Base-by-base conservation (phyloP, 2,329 filamentous ascomycete genomes). In the Magnaporthiopsis poae region DNA sequence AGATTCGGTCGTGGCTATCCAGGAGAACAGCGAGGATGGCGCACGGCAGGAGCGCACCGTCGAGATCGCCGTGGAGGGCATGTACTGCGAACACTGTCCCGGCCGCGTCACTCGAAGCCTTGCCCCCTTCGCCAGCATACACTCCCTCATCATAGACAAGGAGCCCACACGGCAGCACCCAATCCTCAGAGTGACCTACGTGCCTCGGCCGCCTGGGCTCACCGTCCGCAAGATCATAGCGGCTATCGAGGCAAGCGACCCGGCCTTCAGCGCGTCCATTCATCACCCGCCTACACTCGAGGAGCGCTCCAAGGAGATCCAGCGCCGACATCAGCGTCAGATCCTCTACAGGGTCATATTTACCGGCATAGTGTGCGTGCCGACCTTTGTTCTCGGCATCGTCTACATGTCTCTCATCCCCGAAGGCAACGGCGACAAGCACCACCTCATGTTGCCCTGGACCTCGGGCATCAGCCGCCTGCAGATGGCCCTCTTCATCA, bases 331-430 rank as follows among this genome's bases (percentile, higher is more conserved):
- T 72, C 86, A 89, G 71, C 83, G 80, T 31, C 83, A 88, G 39
- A 84, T 96, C 18, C 76, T 93, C 0, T 80, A 84, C 68, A 88
- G 93, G n/a, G 82, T 92, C 21, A 73, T 90, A 1, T 81, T 96
- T 66, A 89, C 91, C 0, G 76, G 89, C 35, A 72, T 88, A 33
- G 79, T 90, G 7, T 88, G 90, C 27, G 88, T 97, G 61, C 93
- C 94, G 1, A 91, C 91, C 0, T 93, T 97, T 71, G 75, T 96
- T 64, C 87, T 97, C 59, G 93, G 94, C 3, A 91, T 97, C 65
- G 87, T 96, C 1, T 96, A 91, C 78, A 97, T 96, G 93, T 91
- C 85, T 68, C 81, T 97, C 0, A 83, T 96, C 0, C 80, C 88
- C 0, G 75, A 81, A 3, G 76, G 81, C 1, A 84, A 92, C 70